A percentile compares a stretch with the other conserved stretches of the same genome.
Conservation (phyloP, 1,284 basidiomycete species). For the Puccinia polysora region DNA sequence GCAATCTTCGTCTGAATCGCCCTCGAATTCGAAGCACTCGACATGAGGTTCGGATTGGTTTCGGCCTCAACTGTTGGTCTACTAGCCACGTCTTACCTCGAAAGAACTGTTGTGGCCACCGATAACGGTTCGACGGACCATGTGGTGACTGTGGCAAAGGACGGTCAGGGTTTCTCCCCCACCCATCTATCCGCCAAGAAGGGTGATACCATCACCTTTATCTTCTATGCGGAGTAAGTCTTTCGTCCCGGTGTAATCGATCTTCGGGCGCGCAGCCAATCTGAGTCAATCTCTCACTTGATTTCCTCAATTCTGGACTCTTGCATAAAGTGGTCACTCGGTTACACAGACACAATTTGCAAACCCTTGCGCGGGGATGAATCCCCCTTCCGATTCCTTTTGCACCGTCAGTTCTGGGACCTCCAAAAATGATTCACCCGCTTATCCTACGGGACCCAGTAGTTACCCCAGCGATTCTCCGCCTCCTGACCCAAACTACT, state of each 20-base stretch:
- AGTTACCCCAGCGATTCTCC: slow-evolving; percentile 3
- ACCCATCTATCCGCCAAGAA: slow-evolving; percentile 26
- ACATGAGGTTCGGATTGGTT: neutral
- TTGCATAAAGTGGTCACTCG: slow-evolving; percentile 36
- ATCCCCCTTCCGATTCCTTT: slow-evolving; percentile 25
- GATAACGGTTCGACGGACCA: slow-evolving; percentile 8
- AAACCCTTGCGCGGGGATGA: slow-evolving; percentile 36
- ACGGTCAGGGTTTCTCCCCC: slow-evolving; percentile 17
- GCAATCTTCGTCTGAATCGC: neutral
- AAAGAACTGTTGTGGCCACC: neutral
- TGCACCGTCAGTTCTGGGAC: slow-evolving; percentile 10
- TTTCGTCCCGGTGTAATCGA: neutral
- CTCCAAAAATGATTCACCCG: neutral
- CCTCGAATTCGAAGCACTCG: neutral
- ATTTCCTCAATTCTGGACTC: neutral
- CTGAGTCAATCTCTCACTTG: neutral
- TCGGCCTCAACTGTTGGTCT: neutral
- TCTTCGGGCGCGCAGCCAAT: neutral
- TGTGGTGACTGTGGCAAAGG: slow-evolving; percentile 24
- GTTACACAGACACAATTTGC: slow-evolving; percentile 40
- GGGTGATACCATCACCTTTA: slow-evolving; percentile 39
- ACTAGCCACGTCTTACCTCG: neutral
- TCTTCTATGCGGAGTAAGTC: slow-evolving; percentile 33
- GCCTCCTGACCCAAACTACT: neutral
- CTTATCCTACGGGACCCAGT: neutral